Percentiles rank a stretch among this genome's conserved stretches.
Conservation (phyloP, 179 eudicot species). For the Amaranthus tricolor region DNA sequence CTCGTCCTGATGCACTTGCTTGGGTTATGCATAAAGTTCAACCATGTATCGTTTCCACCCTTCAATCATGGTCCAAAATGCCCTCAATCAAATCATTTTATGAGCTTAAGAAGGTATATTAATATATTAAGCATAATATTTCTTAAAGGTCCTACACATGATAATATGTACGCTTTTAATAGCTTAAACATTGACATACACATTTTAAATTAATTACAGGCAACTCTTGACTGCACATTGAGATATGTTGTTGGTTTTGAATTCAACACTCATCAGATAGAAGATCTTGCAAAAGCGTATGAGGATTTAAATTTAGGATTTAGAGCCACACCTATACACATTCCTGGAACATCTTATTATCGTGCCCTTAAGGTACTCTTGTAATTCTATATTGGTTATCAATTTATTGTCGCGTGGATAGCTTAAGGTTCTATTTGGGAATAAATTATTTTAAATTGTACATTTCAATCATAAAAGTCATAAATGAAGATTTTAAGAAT, state of each 20-base stretch:
- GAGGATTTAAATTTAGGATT: background rate
- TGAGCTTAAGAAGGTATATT: slow-evolving; percentile 6
- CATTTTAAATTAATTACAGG: background rate
- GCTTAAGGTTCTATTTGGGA: too few relatives aligned
- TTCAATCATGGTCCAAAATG: slow-evolving; percentile 11
- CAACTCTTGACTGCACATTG: background rate
- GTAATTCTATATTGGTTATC: too few relatives aligned
- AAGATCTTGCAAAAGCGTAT: background rate
- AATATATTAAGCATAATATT: too few relatives aligned
- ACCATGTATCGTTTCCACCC: background rate
- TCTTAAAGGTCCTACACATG: too few relatives aligned
- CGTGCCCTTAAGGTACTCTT: slow-evolving; percentile 1
- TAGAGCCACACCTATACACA: slow-evolving; percentile 1
- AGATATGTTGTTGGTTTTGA: too few relatives aligned
- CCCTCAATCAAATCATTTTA: background rate
- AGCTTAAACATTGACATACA: too few relatives aligned
- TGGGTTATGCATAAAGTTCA: background rate
- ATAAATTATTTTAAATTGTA: too few relatives aligned
- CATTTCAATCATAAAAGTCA: too few relatives aligned
- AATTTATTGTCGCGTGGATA: too few relatives aligned
- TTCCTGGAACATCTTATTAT: slow-evolving; percentile 15
- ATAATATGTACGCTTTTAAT: too few relatives aligned
- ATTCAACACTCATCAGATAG: background rate
- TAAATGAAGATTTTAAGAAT: too few relatives aligned
- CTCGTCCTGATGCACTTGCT: slow-evolving; percentile 1